These are phyloP conservation scores for Tylopilus felleus DNA, from an alignment of 768 basidiomycete genomes.

Conservation along the genomic window DNA sequence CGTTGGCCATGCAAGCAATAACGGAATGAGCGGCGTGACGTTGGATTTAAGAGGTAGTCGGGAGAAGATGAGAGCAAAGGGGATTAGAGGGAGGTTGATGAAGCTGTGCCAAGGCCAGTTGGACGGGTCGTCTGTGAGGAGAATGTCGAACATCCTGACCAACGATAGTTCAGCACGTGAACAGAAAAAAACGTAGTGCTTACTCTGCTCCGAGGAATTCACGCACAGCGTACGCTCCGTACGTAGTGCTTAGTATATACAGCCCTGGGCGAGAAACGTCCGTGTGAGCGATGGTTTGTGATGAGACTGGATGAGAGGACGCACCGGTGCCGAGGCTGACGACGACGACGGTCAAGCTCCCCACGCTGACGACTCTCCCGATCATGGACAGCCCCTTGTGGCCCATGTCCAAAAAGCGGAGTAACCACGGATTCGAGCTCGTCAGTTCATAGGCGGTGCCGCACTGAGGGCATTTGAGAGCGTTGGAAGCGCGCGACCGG, in stretches of 20 bases:
- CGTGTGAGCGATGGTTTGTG: not conserved
- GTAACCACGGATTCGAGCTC: conserved; percentile 54
- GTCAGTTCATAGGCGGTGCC: conserved; percentile 61
- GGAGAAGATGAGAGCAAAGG: conserved; percentile 62
- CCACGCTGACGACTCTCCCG: conserved; percentile 51
- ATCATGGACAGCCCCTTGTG: conserved; percentile 48
- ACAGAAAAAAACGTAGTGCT: conserved; percentile 14
- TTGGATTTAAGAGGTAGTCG: conserved; percentile 43
- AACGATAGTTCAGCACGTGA: not conserved
- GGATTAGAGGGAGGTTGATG: conserved; percentile 70
- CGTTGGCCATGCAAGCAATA: conserved; percentile 30
- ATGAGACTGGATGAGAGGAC: conserved; percentile 20
- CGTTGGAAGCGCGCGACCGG: conserved; percentile 51
- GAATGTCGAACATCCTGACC: conserved; percentile 55
- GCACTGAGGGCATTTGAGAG: conserved; percentile 81
- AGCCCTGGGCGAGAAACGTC: conserved; percentile 34
- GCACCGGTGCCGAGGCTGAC: conserved; percentile 60
- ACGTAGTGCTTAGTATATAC: conserved; percentile 54
- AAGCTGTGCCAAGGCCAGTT: conserved; percentile 78
- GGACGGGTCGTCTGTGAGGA: conserved; percentile 64
- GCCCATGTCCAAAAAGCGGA: conserved; percentile 48
- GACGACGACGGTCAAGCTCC: conserved; percentile 47
- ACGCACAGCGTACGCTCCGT: conserved; percentile 69
- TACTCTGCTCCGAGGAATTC: conserved; percentile 70
- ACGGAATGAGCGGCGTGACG: conserved; percentile 22